A percentile compares a stretch with the other conserved stretches of the same genome.
These are phyloP conservation scores for Metarhizium sp. DNA, from an alignment of 2,329 filamentous ascomycete species.

Conservation along the genomic window DNA sequence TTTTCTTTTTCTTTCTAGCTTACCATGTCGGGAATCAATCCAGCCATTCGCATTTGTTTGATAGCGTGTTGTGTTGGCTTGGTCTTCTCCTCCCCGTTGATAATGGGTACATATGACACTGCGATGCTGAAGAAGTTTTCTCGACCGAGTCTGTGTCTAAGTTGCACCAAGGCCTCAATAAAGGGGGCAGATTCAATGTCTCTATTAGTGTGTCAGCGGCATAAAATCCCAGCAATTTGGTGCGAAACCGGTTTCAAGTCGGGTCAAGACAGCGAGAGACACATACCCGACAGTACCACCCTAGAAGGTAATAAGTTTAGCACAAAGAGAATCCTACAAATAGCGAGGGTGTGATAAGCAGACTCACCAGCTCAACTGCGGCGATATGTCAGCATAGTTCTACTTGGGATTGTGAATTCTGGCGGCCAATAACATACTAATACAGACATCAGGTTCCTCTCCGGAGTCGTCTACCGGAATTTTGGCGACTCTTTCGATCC, in stretches of 20 bases:
- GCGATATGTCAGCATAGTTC: not conserved
- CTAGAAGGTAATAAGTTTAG: constrained; percentile 13
- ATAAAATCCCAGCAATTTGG: not conserved
- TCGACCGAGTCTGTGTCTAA: constrained; percentile 61
- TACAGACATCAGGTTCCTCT: constrained; percentile 82
- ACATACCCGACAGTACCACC: constrained; percentile 47
- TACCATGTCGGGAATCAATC: constrained; percentile 62
- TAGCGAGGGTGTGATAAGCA: not conserved
- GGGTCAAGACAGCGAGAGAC: not conserved
- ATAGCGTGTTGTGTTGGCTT: constrained; percentile 94
- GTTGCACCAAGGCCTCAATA: constrained; percentile 74
- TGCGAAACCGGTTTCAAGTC: not conserved
- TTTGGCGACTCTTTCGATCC: constrained; percentile 78
- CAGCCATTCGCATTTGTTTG: constrained; percentile 71
- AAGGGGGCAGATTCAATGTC: constrained; percentile 76
- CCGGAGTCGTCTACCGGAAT: constrained; percentile 80
- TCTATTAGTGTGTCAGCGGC: constrained; percentile 32
- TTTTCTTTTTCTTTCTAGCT: constrained; percentile 9
- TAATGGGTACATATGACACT: constrained; percentile 70
- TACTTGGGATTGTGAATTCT: not conserved
- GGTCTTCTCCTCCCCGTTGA: constrained; percentile 74
- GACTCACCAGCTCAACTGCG: not conserved
- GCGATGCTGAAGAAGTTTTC: constrained; percentile 83
- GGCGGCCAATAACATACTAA: constrained; percentile 47
- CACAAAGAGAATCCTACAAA: not conserved